Evolutionary conservation across 306 rosid genomes (phyloP), one percentile per base, ranked within the genome.

Genomic region (Pterocarpus macrocarpus): DNA sequence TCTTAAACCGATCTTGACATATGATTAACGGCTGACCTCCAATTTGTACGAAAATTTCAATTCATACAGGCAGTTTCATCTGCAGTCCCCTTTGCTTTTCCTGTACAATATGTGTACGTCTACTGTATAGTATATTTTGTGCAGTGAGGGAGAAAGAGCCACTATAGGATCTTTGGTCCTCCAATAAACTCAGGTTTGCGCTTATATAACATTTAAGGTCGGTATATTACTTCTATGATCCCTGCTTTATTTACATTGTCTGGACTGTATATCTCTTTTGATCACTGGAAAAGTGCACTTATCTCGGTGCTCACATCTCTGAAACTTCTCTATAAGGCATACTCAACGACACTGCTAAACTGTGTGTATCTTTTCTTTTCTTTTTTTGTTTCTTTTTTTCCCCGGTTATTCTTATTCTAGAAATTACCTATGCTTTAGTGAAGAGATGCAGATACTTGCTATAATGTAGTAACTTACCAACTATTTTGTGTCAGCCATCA

Each of bases 121-220:
- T 89, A 85, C 71, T 89, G 95, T 90, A 93, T 86, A 93, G 97
- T 83, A 66, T 84, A 82, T 77, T 77, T 67, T 83, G 88, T 83
- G 82, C 80, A 81, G 81, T 86, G 77, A 87, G 83, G 74, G 77
- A 79, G 82, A 64, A 87, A 78, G 76, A 79, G 76, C 47, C 66
- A 78, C 72, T 63, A 57, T 89, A 84, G 83, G 83, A 83, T 84
- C 77, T 80, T 72, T 66, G 81, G 85, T 83, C 82, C 61, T 81
- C 69, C 58, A 79, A 83, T 69, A 86, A 82, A 79, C 88, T 78
- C 83, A 65, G 82, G 89, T 71, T 85, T 84, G 86, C 78, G 77
- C 77, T 80, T 80, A 71, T 78, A 43, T 43, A 43, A 43, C 79
- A 80, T 62, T 69, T 67, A 73, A 81, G 80, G 73, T 73, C 76